These are phyloP conservation scores for Fonsecaea nubica DNA, from an alignment of 2,329 filamentous ascomycete species.

Conservation along the genomic window DNA sequence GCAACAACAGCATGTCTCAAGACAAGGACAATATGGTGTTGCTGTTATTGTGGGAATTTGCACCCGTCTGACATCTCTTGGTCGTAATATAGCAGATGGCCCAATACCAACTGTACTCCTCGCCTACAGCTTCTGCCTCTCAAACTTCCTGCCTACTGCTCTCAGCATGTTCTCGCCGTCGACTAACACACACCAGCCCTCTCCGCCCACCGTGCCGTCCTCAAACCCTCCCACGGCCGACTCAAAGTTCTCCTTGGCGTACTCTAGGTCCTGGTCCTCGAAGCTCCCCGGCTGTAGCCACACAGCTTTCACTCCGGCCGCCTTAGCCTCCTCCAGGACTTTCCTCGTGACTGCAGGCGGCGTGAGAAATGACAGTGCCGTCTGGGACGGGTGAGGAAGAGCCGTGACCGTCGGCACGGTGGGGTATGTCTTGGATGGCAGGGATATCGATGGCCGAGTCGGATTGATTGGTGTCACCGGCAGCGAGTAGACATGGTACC, in stretches of 20 bases:
- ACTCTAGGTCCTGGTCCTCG: conserved; percentile 74
- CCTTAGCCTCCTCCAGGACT: conserved; percentile 77
- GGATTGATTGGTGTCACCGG: conserved; percentile 87
- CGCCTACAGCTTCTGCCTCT: conserved; percentile 49
- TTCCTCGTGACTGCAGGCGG: conserved; percentile 77
- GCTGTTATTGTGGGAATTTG: background rate
- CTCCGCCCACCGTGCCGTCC: conserved; percentile 62
- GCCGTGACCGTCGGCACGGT: conserved; percentile 70
- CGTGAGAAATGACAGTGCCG: conserved; percentile 84
- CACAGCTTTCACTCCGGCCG: conserved; percentile 73
- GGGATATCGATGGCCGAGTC: conserved; percentile 66
- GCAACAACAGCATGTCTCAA: background rate
- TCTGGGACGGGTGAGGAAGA: conserved; percentile 71
- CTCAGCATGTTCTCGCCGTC: conserved; percentile 70
- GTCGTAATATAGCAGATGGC: background rate
- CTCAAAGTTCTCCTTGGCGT: conserved; percentile 72
- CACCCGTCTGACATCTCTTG: background rate
- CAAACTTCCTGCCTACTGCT: conserved; percentile 64
- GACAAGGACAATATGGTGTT: background rate
- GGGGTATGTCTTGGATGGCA: conserved; percentile 64
- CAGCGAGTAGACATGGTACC: conserved; percentile 81
- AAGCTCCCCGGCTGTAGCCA: conserved; percentile 94
- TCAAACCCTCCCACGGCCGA: conserved; percentile 71
- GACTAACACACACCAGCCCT: conserved; percentile 88
- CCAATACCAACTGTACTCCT: background rate